Evolutionary conservation across 331 rosid genomes (phyloP).

Genomic region (Quercus phellos): DNA sequence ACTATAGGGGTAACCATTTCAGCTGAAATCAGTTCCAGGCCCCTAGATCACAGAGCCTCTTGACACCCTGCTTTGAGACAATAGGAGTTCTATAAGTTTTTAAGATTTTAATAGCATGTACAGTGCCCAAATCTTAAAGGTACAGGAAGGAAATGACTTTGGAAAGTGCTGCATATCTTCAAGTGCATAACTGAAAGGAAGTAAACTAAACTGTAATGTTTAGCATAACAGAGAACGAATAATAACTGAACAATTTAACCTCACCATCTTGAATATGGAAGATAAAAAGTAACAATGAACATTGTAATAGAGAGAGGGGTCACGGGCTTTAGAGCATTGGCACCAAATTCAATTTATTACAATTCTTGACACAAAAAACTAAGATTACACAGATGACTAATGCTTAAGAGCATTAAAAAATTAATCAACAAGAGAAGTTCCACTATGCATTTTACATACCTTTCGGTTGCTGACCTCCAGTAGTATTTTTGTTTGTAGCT

Average conservation of each 20-base stretch:
- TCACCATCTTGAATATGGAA: not conserved
- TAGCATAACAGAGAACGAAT: slow-evolving; percentile 13
- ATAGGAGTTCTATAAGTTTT: slow-evolving; percentile 70
- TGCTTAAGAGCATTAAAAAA: not conserved
- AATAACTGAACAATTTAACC: not conserved
- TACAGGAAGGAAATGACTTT: slow-evolving; percentile 43
- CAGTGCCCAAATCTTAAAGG: slow-evolving; percentile 46
- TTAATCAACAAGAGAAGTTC: not conserved
- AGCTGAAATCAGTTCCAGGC: slow-evolving; percentile 89
- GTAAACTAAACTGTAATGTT: slow-evolving; percentile 16
- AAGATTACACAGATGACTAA: not conserved
- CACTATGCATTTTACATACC: slow-evolving; percentile 35
- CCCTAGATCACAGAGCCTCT: slow-evolving; percentile 88
- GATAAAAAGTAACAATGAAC: not conserved
- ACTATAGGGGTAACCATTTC: slow-evolving; percentile 86
- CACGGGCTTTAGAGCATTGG: not conserved
- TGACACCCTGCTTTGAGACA: slow-evolving; percentile 93
- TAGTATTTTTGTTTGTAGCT: slow-evolving; percentile 70
- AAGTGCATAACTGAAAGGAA: slow-evolving; percentile 36
- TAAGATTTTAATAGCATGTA: slow-evolving; percentile 38
- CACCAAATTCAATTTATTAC: slow-evolving; percentile 6
- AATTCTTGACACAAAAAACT: slow-evolving; percentile 6
- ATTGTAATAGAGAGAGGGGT: not conserved
- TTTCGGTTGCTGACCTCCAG: slow-evolving; percentile 57
- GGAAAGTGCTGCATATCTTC: slow-evolving; percentile 45